Evolutionary conservation across 2,329 filamentous ascomycete genomes (phyloP), one percentile per base, ranked within the genome.

Genomic region (Dactylellina cionopaga): DNA sequence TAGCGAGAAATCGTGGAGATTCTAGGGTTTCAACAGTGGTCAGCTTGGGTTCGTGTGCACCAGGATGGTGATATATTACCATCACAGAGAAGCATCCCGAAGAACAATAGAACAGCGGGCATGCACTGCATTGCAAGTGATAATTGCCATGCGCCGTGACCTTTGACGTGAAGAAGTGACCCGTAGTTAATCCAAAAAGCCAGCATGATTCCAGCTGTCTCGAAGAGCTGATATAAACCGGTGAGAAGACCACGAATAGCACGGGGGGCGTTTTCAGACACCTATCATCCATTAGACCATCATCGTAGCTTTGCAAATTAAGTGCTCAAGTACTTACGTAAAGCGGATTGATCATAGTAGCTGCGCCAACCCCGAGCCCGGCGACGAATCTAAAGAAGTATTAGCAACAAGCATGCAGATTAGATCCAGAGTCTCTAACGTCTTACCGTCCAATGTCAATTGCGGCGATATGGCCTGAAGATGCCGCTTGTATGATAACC

Each of bases 1-100:
- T 86, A 22, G 88, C 89, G 22, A 89, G 84, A 85, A 86, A 91
- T 75, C 89, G 84, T 11, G 89, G 88, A 5, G 87, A 88, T 76
- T 90, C 88, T 76, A 86, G n/a, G n/a, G n/a, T n/a, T n/a, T n/a
- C n/a, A n/a, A n/a, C n/a, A n/a, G n/a, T n/a, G 3, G 17, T 55
- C 9, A 51, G 47, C 17, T n/a, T 41, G 37, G 37, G 29, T 13
- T 27, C 13, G 5, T 27, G 6, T 27, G 6, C 13, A 27, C 29
- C 44, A 29, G 4, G 19, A 13, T 3, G 11, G 24, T 17, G 3
- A 17, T 13, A 60, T 39, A 22, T 15, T 70, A 70, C 55, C 59
- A 19, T 58, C 25, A 77, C 87, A 89, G 54, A 88, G 78, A 1
- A 85, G 77, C 83, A 91, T 89, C 75, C 87, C 86, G 13, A 82